A percentile compares a stretch with the other conserved stretches of the same genome.
phyloP scores from a whole-genome alignment of 495 filamentous ascomycete species.

The Penicillium herquei region DNA sequence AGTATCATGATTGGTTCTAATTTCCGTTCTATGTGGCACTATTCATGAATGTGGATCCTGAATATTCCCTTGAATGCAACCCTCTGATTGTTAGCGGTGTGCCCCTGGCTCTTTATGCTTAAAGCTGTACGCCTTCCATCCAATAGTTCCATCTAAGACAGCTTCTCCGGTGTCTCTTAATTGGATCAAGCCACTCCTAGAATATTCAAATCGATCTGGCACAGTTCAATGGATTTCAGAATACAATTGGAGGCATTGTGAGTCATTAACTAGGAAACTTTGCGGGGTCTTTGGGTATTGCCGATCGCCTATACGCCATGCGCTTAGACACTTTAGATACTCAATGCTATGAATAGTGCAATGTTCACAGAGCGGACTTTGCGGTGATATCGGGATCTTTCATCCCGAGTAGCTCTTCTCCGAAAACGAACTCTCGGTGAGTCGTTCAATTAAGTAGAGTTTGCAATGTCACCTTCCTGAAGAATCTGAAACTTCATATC shows the following conservation, averaged over 20 bases:
- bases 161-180: no score
- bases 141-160: no score
- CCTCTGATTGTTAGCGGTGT: not conserved
- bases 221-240: no score
- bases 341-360: not conserved
- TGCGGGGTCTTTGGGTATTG: not conserved
- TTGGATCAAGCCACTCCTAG: no score
- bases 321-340: not conserved
- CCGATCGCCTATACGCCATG: not conserved
- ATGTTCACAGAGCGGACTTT: constrained; percentile 13
- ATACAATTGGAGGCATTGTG: no score
- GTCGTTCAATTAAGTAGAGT: not conserved
- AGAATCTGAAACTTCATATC: no score
- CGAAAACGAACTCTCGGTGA: not conserved
- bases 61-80: not conserved
- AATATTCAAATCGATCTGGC: no score
- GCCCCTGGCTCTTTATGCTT: no score
- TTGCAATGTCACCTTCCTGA: no score
- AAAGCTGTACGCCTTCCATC: no score
- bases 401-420: not conserved
- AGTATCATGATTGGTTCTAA: not conserved
- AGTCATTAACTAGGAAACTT: not conserved
- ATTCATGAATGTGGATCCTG: not conserved
- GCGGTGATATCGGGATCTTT: constrained; percentile 9
- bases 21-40: not conserved